Base-by-base conservation (phyloP, 1,284 basidiomycete species). In the Vanrija sp. region DNA sequence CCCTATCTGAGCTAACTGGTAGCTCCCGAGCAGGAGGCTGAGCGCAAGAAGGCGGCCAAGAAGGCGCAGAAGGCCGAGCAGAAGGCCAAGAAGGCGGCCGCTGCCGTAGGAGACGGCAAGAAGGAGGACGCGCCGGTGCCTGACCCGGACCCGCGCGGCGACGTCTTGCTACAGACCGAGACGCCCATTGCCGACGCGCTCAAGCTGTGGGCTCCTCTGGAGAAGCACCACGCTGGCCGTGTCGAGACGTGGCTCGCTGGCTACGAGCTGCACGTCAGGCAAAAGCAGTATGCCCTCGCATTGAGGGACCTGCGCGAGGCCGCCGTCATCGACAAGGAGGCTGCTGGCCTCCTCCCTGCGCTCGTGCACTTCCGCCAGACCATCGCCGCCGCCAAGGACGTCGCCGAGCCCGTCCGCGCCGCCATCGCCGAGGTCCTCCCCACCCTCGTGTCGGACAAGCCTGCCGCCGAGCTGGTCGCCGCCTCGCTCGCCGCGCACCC, bases 51-150 rank as follows among this genome's bases (percentile, higher is more conserved):
- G 55, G 83, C 83, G 0, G 84, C 85, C 66, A 90, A 90, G 75
- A 94, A 93, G 73, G 89, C 88, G 0, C 86, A 87, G 70, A 93
- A 91, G 75, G 94, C 90, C 68, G 89, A 89, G 25, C 89, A 88
- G 73, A 94, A 92, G 71, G 89, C 80, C 16, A 85, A 87, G 68
- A 87, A 82, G 69, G 57, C 75, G 46, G 65, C 77, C 56, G 72
- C 75, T 1, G 63, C 80, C 16, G 65, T 80, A 2, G 81, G 81
- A 48, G 84, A 86, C 56, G 87, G 89, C 66, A 91, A 88, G 75
- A 89, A 90, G 42, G 81, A 20, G 83, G 73, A 78, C 18, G 78
- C 78, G 1, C 75, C 76, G 4, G 68, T 80, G 1, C 65, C 79
- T 9, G 92, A 96, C 65, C 85, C 89, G 1, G 93, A 97, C 71